Base-by-base conservation (phyloP, 208 protist species). In the Trypanosoma rangeli region DNA sequence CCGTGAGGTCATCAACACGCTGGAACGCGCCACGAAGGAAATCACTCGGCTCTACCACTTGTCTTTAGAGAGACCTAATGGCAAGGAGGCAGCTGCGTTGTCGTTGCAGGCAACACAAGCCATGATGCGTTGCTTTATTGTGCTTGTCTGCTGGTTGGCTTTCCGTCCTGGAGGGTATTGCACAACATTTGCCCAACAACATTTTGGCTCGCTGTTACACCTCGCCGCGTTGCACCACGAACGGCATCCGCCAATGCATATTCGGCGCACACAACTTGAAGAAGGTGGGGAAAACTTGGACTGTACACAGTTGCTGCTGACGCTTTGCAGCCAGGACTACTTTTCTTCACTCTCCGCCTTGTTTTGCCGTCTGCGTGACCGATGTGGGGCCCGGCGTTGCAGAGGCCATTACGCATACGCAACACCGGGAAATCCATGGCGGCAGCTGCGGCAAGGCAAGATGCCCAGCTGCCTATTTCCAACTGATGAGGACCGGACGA, bases 111-210 rank as follows among this genome's bases (percentile, higher is more conserved):
- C 48, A 20, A 66, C n/a, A 24, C 44, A 18, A 28, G 49, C 46
- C 28, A 13, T 63, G n/a, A 37, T 67, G 55, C 72, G 72, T 62
- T 70, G 64, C 44, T 63, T 77, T 48, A 0, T 68, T 63, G 49
- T 70, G 1, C 53, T 77, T 22, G 22, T 77, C 7, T 77, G 49
- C 55, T 77, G 72, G 72, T 35, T 71, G 33, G n/a, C 72, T 22
- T 77, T 72, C 61, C 72, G 72, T 13, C 64, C 72, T 2, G 22
- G 18, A n/a, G 72, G 72, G 0, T 77, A 77, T 54, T 64, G 55
- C 4, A 5, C 7, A 0, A 50, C 49, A 35, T 18, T 58, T 0
- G 65, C 60, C 22, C 64, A 37, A 54, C 57, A n/a, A 20, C 48
- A 72, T 42, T 71, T 77, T 60, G 72, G 58, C 24, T 33, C 46